Evolutionary conservation across 108 stramenopile genomes (phyloP).

Genomic region (Epipyxis sp.): DNA sequence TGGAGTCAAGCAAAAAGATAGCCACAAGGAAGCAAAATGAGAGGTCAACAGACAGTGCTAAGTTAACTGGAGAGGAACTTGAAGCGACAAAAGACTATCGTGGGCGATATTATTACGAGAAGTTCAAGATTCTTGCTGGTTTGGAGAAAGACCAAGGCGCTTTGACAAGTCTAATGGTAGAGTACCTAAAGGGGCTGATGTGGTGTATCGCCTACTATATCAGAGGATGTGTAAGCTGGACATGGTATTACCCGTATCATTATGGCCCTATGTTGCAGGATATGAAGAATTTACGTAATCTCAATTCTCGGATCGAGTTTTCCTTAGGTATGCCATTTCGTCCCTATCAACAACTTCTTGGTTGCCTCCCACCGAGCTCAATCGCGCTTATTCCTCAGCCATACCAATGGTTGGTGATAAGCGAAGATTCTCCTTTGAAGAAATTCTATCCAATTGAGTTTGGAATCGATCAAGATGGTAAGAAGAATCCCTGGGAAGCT

Average conservation of each 20-base stretch:
- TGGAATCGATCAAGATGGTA: slow-evolving; percentile 50
- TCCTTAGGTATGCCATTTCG: slow-evolving; percentile 43
- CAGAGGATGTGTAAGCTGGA: slow-evolving; percentile 28
- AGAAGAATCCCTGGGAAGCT: slow-evolving; percentile 57
- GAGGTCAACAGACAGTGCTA: background rate
- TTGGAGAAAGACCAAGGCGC: background rate
- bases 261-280: slow-evolving; percentile 26
- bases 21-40: background rate
- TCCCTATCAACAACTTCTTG: slow-evolving; percentile 51
- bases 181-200: slow-evolving; percentile 13
- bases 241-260: slow-evolving; percentile 33
- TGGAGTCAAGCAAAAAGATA: background rate
- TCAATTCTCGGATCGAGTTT: slow-evolving; percentile 11
- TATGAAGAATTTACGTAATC: slow-evolving; percentile 12
- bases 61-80: background rate
- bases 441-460: slow-evolving; percentile 52
- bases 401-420: slow-evolving; percentile 41
- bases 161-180: slow-evolving; percentile 1
- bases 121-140: background rate
- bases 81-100: slow-evolving; percentile 6
- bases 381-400: slow-evolving; percentile 35
- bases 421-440: slow-evolving; percentile 38
- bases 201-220: slow-evolving; percentile 32
- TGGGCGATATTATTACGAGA: slow-evolving; percentile 27
- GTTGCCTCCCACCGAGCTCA: slow-evolving; percentile 41